Evolutionary conservation across 805 yeast species (phyloP), one percentile per base, ranked within the genome.

Genomic region (Schwanniomyces vanrijiae): DNA sequence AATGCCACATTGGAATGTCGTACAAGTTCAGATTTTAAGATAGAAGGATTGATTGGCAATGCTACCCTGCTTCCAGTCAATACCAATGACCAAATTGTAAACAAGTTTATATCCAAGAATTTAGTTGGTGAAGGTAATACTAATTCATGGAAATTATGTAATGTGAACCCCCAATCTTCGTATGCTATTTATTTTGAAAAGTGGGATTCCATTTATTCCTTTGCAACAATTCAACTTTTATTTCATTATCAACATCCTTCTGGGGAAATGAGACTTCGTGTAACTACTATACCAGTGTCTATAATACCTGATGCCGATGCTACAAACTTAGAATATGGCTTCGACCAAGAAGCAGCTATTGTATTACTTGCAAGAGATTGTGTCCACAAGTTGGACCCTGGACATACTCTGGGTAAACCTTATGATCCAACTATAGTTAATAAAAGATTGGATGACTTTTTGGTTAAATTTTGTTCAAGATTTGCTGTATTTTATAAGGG

Each of bases 311-410:
- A 70, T 22, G 64, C 69, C 9, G 76, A 73, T 48, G 60, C 62
- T 11, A 58, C 64, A n/a, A 71, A 66, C 41, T 55, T 82, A 38
- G 73, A 77, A 34, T 60, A 61, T 8, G 76, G 76, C 13, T 83
- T 84, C 59, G 90, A 84, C 59, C 88, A 84, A 61, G 88, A 84
- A 57, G 84, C 85, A 10, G 86, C 88, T 0, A 76, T 84, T 3
- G 86, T 84, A 0, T 62, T 83, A 37, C 64, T 82, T 52, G 82
- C 86, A 1, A 70, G 88, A 52, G 75, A 76, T 24, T 78, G 83
- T 0, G 65, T 82, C 19, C 59, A 61, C 51, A 75, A 73, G 51
- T 64, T 77, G 20, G 68, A 62, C 29, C 55, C 51, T 3, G 51
- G 49, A 20, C 35, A 46, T 26, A 45, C 55, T 4, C 25, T 21